Base-by-base conservation (phyloP, 2,329 filamentous ascomycete species). In the Didymellaceae sp. region DNA sequence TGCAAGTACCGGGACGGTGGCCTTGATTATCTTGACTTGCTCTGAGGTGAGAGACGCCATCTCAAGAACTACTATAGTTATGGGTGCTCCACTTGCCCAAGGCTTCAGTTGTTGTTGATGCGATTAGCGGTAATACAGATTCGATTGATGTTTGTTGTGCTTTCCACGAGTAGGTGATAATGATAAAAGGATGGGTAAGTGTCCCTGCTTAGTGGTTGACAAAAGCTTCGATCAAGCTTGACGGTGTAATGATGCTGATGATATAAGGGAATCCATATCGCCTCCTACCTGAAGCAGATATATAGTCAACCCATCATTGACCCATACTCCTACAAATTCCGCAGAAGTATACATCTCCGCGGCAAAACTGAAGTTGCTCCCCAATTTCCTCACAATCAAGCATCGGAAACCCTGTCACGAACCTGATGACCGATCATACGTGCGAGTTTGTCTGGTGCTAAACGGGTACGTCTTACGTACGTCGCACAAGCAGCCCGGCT, bases 1-100 rank as follows among this genome's bases (percentile, higher is more conserved):
- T 17, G 80, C 80, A 3, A 91, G 80, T 25, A 86, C 80, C 2
- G 88, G 88, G 52, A 89, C 83, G 5, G 88, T 91, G 42, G 85
- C 80, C 71, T 85, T 86, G 72, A 91, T 85, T 64, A 87, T 80
- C 42, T 80, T 75, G 49, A 82, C 78, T 74, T 91, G 86, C 39
- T 80, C 76, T 20, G 80, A 74, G 9, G 86, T 86, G 51, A 90
- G 75, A 49, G 81, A 25, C 21, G 62, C 52, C 68, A 72, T 73
- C 43, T 13, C 10, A 10, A 33, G 13, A 40, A 8, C 2, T 32
- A 4, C 18, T 28, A 5, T 6, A 9, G 20, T 1, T 33, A 9
- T 11, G 11, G 6, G 5, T 10, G 4, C 40, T 16, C 25, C 9
- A 20, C 11, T 44, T 34, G 30, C 26, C 20, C 20, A 9, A 17